Conservation (phyloP, 805 yeast species). For the Yarrowia sp. region DNA sequence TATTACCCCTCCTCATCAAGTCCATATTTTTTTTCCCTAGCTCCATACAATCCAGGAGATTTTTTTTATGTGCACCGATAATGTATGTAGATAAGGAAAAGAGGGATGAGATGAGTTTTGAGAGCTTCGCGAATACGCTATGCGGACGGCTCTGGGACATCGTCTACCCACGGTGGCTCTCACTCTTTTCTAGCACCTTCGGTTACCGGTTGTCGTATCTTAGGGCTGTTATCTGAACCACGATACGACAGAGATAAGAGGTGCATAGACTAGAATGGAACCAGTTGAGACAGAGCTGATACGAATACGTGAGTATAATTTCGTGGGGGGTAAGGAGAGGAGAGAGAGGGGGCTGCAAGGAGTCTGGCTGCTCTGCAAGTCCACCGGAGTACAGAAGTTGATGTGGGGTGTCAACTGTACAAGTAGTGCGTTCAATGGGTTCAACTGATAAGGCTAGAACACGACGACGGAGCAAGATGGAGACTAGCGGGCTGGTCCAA, state of each 20-base stretch:
- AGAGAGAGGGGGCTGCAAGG: too few species aligned
- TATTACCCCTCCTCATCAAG: not conserved
- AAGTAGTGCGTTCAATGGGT: not conserved
- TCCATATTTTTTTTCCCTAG: not conserved
- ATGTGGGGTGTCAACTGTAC: too few species aligned
- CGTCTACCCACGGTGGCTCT: too few species aligned
- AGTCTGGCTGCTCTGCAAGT: too few species aligned
- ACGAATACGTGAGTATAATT: constrained; percentile 19
- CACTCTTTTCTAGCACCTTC: not conserved
- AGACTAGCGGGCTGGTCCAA: not conserved
- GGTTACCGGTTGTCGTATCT: constrained; percentile 18
- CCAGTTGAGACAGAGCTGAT: not conserved
- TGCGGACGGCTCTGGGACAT: too few species aligned
- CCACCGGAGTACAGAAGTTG: too few species aligned
- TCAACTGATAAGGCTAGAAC: not conserved
- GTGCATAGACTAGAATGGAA: not conserved
- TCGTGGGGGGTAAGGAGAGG: too few species aligned
- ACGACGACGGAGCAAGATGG: not conserved
- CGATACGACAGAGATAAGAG: constrained; percentile 23
- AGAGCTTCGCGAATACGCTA: not conserved
- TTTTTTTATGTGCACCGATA: constrained; percentile 10
- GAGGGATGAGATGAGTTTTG: not conserved
- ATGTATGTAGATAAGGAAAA: not conserved
- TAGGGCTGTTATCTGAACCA: constrained; percentile 11
- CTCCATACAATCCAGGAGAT: too few species aligned